Evolutionary conservation across 768 basidiomycete species (phyloP).

Genomic region (Hygrophorus pudorinus): DNA sequence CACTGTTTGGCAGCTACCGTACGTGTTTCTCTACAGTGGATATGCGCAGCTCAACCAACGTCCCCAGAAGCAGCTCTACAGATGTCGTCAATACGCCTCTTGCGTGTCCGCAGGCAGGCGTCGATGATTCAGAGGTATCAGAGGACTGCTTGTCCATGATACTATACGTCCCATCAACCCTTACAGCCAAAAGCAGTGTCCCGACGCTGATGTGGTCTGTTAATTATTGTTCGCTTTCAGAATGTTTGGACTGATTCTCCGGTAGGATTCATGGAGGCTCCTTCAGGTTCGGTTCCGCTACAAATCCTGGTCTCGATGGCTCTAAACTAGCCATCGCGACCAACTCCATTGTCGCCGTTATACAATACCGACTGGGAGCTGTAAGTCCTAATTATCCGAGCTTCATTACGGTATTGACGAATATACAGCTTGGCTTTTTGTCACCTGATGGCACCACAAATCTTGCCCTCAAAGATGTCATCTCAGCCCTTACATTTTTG

Average conservation of each 20-base stretch:
- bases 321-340: constrained; percentile 62
- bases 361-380: constrained; percentile 79
- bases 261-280: constrained; percentile 83
- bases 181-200: constrained; percentile 21
- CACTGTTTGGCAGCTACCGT: constrained; percentile 57
- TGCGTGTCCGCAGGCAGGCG: constrained; percentile 57
- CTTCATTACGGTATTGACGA: constrained; percentile 1
- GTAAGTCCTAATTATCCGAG: constrained; percentile 28
- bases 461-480: constrained; percentile 58
- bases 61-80: constrained; percentile 36
- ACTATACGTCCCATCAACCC: constrained; percentile 52
- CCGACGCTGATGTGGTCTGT: constrained; percentile 57
- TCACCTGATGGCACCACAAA: constrained; percentile 64
- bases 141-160: constrained; percentile 83
- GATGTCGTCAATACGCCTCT: constrained; percentile 50
- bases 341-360: constrained; percentile 67
- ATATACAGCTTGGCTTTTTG: constrained; percentile 58
- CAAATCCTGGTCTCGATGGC: constrained; percentile 66
- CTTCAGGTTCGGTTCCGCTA: constrained; percentile 61
- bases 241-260: background rate
- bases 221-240: background rate
- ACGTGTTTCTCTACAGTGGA: constrained; percentile 16
- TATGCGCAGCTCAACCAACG: constrained; percentile 3
- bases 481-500: constrained; percentile 57
- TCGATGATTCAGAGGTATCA: constrained; percentile 37